Conservation (phyloP, 805 yeast species). For the Torulaspora quercuum region DNA sequence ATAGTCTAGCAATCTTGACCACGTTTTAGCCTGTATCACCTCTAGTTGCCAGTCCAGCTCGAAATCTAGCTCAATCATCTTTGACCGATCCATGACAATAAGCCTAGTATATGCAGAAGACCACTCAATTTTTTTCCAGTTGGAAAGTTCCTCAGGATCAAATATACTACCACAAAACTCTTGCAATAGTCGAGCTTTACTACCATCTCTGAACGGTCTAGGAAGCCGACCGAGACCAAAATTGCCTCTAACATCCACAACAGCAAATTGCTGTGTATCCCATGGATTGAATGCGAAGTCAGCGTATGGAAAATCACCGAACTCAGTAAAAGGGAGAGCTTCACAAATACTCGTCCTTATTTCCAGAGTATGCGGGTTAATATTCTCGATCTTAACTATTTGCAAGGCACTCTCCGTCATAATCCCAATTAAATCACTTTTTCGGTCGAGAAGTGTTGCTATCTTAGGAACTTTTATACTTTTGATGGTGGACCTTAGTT, state of each 20-base stretch:
- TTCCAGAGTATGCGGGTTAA: conserved; percentile 12
- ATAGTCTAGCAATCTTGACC: conserved; percentile 52
- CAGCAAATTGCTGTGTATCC: conserved; percentile 39
- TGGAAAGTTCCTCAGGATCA: conserved; percentile 52
- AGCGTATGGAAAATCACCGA: conserved; percentile 40
- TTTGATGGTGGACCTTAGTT: conserved; percentile 40
- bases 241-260: conserved; percentile 52
- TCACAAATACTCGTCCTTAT: conserved; percentile 22
- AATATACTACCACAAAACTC: conserved; percentile 31
- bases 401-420: conserved; percentile 39
- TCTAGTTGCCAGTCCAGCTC: conserved; percentile 33
- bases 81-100: conserved; percentile 43
- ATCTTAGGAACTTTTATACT: conserved; percentile 39
- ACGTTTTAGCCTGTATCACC: conserved; percentile 48
- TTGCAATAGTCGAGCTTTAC: conserved; percentile 10
- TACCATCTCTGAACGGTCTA: conserved; percentile 10
- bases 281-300: conserved; percentile 47
- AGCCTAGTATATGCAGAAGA: conserved; percentile 33
- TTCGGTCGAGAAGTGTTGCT: conserved; percentile 22
- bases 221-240: conserved; percentile 43
- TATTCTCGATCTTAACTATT: conserved; percentile 33
- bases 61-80: conserved; percentile 37
- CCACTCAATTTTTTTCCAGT: conserved; percentile 54
- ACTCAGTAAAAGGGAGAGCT: conserved; percentile 25
- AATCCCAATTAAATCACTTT: conserved; percentile 36